Conservation (phyloP, 1,284 basidiomycete species). For the Boletus semigastroideus region DNA sequence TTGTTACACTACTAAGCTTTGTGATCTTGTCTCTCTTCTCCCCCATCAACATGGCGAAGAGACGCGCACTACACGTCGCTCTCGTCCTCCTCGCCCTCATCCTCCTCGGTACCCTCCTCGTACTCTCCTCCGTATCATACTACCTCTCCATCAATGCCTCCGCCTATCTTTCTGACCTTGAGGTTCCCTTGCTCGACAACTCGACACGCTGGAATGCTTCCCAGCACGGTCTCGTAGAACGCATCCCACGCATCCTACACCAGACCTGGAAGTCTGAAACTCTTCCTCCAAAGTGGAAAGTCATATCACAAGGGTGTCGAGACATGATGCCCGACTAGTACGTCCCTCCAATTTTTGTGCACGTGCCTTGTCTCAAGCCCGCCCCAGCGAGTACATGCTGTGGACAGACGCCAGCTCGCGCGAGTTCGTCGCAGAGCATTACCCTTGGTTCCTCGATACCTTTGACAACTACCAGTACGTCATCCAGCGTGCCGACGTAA, state of each 20-base stretch:
- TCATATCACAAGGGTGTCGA: conserved; percentile 76
- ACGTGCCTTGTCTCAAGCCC: conserved; percentile 18
- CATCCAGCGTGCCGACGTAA: conserved; percentile 96
- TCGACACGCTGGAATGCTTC: conserved; percentile 59
- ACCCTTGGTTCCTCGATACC: conserved; percentile 90
- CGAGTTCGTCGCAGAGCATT: conserved; percentile 86
- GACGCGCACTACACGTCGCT: conserved; percentile 65
- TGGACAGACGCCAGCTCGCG: conserved; percentile 95
- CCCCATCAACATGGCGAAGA: conserved; percentile 49
- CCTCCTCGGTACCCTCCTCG: conserved; percentile 87
- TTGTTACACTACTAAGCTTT: not conserved
- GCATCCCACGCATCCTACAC: conserved; percentile 91
- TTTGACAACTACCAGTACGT: conserved; percentile 92
- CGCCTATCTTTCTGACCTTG: conserved; percentile 79
- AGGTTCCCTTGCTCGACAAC: conserved; percentile 63
- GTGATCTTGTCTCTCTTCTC: not conserved
- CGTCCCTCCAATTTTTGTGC: conserved; percentile 37
- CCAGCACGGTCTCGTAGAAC: conserved; percentile 60
- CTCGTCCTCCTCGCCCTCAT: conserved; percentile 82
- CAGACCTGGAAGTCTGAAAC: conserved; percentile 97
- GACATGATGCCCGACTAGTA: conserved; percentile 96
- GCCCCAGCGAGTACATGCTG: conserved; percentile 85
- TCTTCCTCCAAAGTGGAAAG: conserved; percentile 83
- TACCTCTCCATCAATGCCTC: conserved; percentile 83
- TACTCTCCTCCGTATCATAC: conserved; percentile 88